phyloP scores from a whole-genome alignment of 2,329 filamentous ascomycete species.

The Pestalotiopsis sp. region DNA sequence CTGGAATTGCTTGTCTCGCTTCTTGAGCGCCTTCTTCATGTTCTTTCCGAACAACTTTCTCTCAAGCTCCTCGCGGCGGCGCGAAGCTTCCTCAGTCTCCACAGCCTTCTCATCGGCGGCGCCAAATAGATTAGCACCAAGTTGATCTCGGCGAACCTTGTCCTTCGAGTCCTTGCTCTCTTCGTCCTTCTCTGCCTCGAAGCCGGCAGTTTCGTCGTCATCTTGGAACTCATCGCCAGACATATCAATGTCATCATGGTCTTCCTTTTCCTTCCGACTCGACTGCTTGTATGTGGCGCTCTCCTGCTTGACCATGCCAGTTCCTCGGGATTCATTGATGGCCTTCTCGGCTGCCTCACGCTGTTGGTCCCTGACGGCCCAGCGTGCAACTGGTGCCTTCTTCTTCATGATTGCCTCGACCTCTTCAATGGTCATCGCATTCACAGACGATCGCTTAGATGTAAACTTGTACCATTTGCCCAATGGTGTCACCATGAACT shows the following conservation, averaged over 20 bases:
- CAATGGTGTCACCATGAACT: slow-evolving; percentile 84
- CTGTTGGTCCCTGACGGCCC: slow-evolving; percentile 70
- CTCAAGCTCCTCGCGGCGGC: slow-evolving; percentile 69
- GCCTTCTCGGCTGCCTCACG: slow-evolving; percentile 58
- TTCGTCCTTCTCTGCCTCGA: slow-evolving; percentile 81
- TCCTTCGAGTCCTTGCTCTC: slow-evolving; percentile 74
- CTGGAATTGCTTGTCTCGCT: slow-evolving; percentile 83
- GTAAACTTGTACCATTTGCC: slow-evolving; percentile 96
- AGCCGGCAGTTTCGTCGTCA: slow-evolving; percentile 78
- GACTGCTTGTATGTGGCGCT: slow-evolving; percentile 64
- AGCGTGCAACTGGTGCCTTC: slow-evolving; percentile 76
- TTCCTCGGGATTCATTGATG: slow-evolving; percentile 63
- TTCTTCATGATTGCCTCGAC: slow-evolving; percentile 83
- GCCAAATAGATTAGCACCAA: slow-evolving; percentile 84
- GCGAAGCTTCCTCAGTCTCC: slow-evolving; percentile 73
- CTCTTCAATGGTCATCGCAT: slow-evolving; percentile 78
- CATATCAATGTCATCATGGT: slow-evolving; percentile 72
- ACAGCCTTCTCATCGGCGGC: slow-evolving; percentile 71
- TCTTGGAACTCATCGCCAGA: slow-evolving; percentile 81
- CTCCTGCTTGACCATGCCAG: slow-evolving; percentile 69
- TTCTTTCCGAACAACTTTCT: slow-evolving; percentile 75
- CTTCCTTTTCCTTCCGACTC: slow-evolving; percentile 66
- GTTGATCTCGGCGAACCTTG: slow-evolving; percentile 76
- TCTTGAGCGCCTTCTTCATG: slow-evolving; percentile 79
- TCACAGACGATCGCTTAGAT: slow-evolving; percentile 74